Base-by-base conservation (phyloP, 192 early-diverging fungal genomes). In the Diversispora eburnea region DNA sequence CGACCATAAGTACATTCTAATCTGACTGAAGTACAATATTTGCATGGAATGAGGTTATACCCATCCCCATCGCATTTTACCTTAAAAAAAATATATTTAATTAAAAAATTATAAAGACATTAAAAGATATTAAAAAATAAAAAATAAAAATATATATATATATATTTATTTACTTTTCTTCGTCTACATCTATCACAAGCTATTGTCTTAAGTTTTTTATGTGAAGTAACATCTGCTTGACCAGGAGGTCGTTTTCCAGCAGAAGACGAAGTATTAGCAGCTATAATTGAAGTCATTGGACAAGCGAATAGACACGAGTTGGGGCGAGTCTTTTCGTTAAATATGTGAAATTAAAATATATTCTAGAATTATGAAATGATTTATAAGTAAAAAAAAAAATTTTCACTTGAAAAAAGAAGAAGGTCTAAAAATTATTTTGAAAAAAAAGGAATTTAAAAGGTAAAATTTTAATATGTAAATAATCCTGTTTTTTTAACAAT, bases 31-130 rank as follows among this genome's bases (percentile, higher is more conserved):
- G 47, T 48, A n/a, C 70, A 72, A 61, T 72, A 72, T 17, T 55
- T 61, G 25, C 70, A 72, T 20, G 70, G 70, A 43, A 39, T 20
- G 39, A 61, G 56, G 48, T 59, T 61, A 33, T 72, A 72, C 17
- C 70, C 70, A 33, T 72, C 70, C 20, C 70, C 70, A 25, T 72
- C 58, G 9, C 70, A 72, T 72, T 57, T 59, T 8, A 72, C 70
- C 70, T 72, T 15, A 3, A 43, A 56, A 56, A 57, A 43, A 15
- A 57, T 57, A 15, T 13, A 22, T 12, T 19, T 19, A 20, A 46
- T 19, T 47, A 66, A 22, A 49, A 41, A 67, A 2, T 15, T 25
- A 49, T 10, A 12, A 52, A 67, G 54, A 41, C 13, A 39, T 39
- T 1, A 41, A 13, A 41, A 42, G 9, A 39, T 7, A 41, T 8